Evolutionary conservation across 352 stramenopile genomes (phyloP), one percentile per base, ranked within the genome.

Genomic region (Lagenidium giganteum): DNA sequence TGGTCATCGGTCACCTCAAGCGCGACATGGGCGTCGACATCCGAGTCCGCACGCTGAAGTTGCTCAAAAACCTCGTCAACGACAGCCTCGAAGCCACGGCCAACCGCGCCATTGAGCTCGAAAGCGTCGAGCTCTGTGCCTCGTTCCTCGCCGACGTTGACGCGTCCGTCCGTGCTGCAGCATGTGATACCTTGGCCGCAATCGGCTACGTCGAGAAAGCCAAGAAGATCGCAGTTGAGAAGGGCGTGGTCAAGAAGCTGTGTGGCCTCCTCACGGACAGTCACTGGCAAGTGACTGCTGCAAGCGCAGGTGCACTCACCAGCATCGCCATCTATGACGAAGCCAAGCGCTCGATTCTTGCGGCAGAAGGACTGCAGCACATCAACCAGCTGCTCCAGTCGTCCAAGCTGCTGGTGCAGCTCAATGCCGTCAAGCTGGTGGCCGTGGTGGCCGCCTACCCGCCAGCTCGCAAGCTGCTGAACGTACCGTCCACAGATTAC

Each of bases 351-450:
- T 54, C 64, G 46, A 67, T 90, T 39, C 64, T 88, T 26, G 53
- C 57, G 12, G 51, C 50, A 22, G 68, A 83, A 12, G 71, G 55
- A 4, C 58, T 86, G 6, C 46, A 60, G 21, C 55, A 27, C n/a
- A 44, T 83, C 28, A 83, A 83, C 32, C 67, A 82, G 36, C 48
- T 90, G 27, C 57, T 91, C 51, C 62, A 87, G 57, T 65, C 73
- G 39, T 55, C 65, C 43, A 76, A 72, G 37, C 39, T 61, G 27
- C 57, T 70, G 25, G 49, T 88, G 33, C 73, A 87, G 50, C 55
- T 91, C 38, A 84, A 86, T 51, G 57, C 64, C 13, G 51, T 74
- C 30, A 88, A 91, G 48, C 46, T 91, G 22, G 54, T 88, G 33
- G 57, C 73, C 4, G 62, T 76, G 27, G 55, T 87, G 39, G 67